Evolutionary conservation across 2,329 filamentous ascomycete genomes (phyloP).

Genomic region (Aphanoascus verrucosus): DNA sequence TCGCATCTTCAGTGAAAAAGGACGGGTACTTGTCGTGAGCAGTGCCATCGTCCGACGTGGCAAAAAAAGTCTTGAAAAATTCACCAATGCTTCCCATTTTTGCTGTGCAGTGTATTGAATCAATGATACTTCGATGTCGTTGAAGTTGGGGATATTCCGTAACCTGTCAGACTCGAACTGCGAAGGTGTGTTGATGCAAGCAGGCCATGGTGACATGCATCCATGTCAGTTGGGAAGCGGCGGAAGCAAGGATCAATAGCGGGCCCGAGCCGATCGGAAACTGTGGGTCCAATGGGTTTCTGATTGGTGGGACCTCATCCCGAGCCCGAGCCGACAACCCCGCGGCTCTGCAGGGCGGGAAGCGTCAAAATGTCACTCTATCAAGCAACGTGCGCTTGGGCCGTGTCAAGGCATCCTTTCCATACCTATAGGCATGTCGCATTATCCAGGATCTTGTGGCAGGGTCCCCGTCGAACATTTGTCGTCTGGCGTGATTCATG

Average conservation of each 20-base stretch:
- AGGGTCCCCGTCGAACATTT: background rate
- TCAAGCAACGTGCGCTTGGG: too few relatives aligned
- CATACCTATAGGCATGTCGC: too few relatives aligned
- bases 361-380: too few relatives aligned
- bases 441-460: too few relatives aligned
- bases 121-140: background rate
- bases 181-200: too few relatives aligned
- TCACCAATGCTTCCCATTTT: conserved; percentile 1
- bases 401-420: background rate
- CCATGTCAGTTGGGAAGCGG: background rate
- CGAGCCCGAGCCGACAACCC: background rate
- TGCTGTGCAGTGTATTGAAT: background rate
- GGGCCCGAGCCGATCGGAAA: background rate
- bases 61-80: conserved; percentile 22
- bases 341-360: too few relatives aligned
- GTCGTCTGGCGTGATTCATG: background rate
- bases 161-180: too few relatives aligned
- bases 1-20: conserved; percentile 41
- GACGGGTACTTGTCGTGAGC: conserved; percentile 41
- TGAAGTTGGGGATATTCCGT: background rate
- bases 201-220: background rate
- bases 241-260: background rate
- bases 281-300: background rate
- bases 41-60: conserved; percentile 28
- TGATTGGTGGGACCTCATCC: background rate